Evolutionary conservation across 2,329 filamentous ascomycete genomes (phyloP), one percentile per base, ranked within the genome.

Genomic region (Plenodomus lindquistii): DNA sequence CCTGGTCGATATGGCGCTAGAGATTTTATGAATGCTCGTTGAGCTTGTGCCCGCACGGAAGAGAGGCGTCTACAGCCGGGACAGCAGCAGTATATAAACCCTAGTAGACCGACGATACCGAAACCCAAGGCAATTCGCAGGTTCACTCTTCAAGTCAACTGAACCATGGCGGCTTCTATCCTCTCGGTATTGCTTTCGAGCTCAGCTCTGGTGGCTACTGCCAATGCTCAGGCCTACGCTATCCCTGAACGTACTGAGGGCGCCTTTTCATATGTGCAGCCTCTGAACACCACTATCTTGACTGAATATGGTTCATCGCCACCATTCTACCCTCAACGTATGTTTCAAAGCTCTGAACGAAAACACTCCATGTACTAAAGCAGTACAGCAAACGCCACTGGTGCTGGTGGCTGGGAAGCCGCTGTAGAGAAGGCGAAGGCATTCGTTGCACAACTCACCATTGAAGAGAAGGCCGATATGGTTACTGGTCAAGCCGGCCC

Each of bases 401-500:
- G 66, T 36, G 47, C 46, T 41, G 66, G 65, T 20, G 67, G 65
- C 40, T 71, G 67, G 67, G 64, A 69, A 40, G 62, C 46, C 36
- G 66, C 66, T 11, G 44, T 68, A n/a, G 50, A 59, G 21, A 68
- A 69, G 44, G 67, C 66, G n/a, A 59, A 59, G 48, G 66, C 58
- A 15, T 70, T 66, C 24, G 55, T 69, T 19, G 59, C 59, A 15
- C 55, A 70, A 40, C 57, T 71, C 20, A 65, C 63, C 4, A 38
- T 64, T 2, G 65, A 68, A 11, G 67, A 71, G 50, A 70, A 71
- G 55, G 59, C 66, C 10, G 62, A 65, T 13, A 68, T 71, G 61
- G 64, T 70, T 34, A 71, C 67, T 18, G 67, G 67, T 37, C 57
- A 60, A 85, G 58, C 59, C 24, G 67, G 66, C 17, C 64, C 65